Evolutionary conservation across 148 eudicot genomes (phyloP), one percentile per base, ranked within the genome.

Genomic region (Rhododendron henanense): DNA sequence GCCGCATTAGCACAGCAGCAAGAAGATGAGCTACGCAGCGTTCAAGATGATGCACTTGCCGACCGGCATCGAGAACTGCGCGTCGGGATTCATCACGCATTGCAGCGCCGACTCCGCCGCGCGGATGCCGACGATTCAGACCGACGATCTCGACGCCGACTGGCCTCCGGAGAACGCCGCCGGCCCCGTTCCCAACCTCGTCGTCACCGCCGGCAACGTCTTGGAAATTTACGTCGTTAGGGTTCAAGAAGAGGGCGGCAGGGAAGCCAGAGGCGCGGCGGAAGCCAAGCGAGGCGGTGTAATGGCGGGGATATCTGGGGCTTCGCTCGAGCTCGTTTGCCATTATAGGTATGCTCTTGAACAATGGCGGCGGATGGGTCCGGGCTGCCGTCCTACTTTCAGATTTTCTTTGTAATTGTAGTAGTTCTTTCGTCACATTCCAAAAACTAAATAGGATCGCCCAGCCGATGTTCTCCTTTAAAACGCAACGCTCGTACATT

Each of bases 21-120:
- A 61, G 18, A 63, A 71, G 81, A 96, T 96, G 99, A 96, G 99
- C 83, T 96, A 84, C 96, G 99, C 98, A 21, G 97, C 97, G 48
- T 96, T 87, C 94, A 95, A 92, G 91, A 90, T 93, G 92, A 95
- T 95, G 98, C 99, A 96, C 88, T 90, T 89, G 82, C 92, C 98
- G 4, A 96, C 99, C 25, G 99, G 97, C 88, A 90, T 94, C 84
- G 98, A 96, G 88, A 91, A 94, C 84, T 96, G 96, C 81, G 97
- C 94, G 4, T 87, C 99, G 5, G 98, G 99, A 63, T 97, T 90
- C 86, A 86, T 97, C 84, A 93, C 98, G n/a, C 96, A 93, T 89
- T 93, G 92, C 83, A 75, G 88, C 81, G 88, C 98, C 67, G 97
- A 95, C 81, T 92, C 83, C 41, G 84, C 92, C 8, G 89, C 94